Evolutionary conservation across 2,329 filamentous ascomycete species (phyloP).

Genomic region (Microdochium nivale): DNA sequence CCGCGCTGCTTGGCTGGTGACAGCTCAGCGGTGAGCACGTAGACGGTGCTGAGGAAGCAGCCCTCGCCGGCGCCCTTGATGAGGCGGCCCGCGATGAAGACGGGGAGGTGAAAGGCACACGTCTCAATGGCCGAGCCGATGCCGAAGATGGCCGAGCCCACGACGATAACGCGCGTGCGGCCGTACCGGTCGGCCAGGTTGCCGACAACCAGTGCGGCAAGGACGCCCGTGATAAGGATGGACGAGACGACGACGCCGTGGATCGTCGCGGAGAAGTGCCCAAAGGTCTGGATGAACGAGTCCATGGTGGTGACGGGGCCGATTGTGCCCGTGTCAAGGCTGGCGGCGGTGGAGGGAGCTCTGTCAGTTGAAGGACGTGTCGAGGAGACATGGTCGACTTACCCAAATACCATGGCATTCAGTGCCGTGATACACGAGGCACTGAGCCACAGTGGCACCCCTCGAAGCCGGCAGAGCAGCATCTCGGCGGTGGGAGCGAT

Average conservation of each 20-base stretch:
- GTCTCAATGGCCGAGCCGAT: conserved; percentile 13
- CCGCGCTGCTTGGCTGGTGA: conserved; percentile 42
- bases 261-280: conserved; percentile 41
- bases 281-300: conserved; percentile 39
- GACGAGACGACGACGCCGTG: conserved; percentile 53
- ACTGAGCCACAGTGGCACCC: not conserved
- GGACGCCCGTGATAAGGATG: conserved; percentile 48
- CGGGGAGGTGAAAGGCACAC: conserved; percentile 10
- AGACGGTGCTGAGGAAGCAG: conserved; percentile 42
- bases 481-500: not conserved
- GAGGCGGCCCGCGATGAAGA: conserved; percentile 34
- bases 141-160: conserved; percentile 43
- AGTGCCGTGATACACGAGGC: not conserved
- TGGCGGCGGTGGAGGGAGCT: not conserved
- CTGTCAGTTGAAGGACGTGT: not conserved
- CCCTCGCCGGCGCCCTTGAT: conserved; percentile 50
- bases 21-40: conserved; percentile 50
- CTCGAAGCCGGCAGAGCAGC: not conserved
- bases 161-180: conserved; percentile 36
- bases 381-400: not conserved
- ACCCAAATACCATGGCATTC: not conserved
- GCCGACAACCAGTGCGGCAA: conserved; percentile 50
- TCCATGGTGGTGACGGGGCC: conserved; percentile 52
- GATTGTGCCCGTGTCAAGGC: conserved; percentile 45
- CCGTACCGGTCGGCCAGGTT: conserved; percentile 45